phyloP scores from a whole-genome alignment of 768 basidiomycete genomes.

The Lentinula lateritia region DNA sequence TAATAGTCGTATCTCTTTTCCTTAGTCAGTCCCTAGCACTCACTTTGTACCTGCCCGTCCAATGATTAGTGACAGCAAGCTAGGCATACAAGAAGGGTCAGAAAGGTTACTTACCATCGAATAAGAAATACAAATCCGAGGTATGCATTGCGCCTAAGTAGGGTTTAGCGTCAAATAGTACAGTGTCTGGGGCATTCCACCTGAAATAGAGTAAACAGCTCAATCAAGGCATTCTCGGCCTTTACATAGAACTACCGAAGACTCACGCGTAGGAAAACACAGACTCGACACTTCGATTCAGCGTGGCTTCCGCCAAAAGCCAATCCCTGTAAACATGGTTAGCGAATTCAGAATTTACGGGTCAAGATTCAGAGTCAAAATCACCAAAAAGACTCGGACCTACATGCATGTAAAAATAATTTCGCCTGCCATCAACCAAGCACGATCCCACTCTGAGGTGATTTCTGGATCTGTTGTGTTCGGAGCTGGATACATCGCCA shows the following conservation, averaged over 20 bases:
- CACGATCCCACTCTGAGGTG: constrained; percentile 33
- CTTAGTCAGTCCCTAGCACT: not conserved
- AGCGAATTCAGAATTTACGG: too few species aligned
- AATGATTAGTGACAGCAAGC: not conserved
- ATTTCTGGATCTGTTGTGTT: constrained; percentile 28
- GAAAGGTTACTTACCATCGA: constrained; percentile 27
- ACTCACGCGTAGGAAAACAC: constrained; percentile 30
- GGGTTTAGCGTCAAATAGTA: constrained; percentile 27
- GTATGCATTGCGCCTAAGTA: constrained; percentile 38
- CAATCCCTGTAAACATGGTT: constrained; percentile 25
- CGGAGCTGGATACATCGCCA: constrained; percentile 33
- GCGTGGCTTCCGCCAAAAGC: constrained; percentile 28
- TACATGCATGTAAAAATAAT: constrained; percentile 40
- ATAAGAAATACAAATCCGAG: constrained; percentile 37
- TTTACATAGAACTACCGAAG: not conserved
- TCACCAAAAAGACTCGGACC: constrained; percentile 3
- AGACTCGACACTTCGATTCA: constrained; percentile 22
- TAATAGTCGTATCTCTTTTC: not conserved
- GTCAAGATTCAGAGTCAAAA: not conserved
- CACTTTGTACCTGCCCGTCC: constrained; percentile 23
- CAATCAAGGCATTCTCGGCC: not conserved
- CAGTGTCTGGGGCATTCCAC: constrained; percentile 39
- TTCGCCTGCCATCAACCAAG: constrained; percentile 35
- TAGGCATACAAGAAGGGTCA: not conserved
- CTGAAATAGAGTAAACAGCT: constrained; percentile 12